Conservation (phyloP, 1,139 yeast species). For the Sugiyamaella xylanicola region DNA sequence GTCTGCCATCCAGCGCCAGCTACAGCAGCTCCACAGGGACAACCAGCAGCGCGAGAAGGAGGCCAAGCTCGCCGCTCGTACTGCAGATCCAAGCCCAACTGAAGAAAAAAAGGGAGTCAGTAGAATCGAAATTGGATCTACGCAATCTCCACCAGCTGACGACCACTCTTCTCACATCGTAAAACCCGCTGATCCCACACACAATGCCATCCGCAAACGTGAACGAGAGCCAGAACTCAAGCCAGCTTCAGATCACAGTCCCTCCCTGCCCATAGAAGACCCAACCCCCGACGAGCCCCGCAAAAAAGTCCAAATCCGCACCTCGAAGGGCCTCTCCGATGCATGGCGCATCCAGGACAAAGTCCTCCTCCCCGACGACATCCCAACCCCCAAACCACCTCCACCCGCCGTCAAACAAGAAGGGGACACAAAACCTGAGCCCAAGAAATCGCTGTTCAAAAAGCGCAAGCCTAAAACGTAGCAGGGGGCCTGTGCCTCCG, state of each 20-base stretch:
- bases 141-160: too few relatives aligned
- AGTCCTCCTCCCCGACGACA: slow-evolving; percentile 13
- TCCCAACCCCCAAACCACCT: not conserved
- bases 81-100: slow-evolving; percentile 21
- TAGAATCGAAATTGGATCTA: not conserved
- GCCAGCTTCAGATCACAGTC: not conserved
- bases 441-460: slow-evolving; percentile 28
- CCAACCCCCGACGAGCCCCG: slow-evolving; percentile 21
- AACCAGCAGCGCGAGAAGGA: slow-evolving; percentile 37
- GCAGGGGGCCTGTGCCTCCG: not conserved
- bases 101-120: not conserved
- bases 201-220: slow-evolving; percentile 1
- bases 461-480: slow-evolving; percentile 27
- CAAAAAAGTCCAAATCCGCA: slow-evolving; percentile 9
- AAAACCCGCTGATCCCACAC: not conserved
- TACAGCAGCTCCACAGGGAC: slow-evolving; percentile 41
- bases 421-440: not conserved
- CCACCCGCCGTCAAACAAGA: slow-evolving; percentile 11
- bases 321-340: slow-evolving; percentile 18
- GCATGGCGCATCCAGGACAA: slow-evolving; percentile 20
- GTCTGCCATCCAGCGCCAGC: slow-evolving; percentile 35
- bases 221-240: not conserved
- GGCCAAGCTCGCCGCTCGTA: slow-evolving; percentile 31
- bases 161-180: not conserved
- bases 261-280: slow-evolving; percentile 10